Evolutionary conservation across 331 rosid species (phyloP).

Genomic region (Pyracantha coccinea): DNA sequence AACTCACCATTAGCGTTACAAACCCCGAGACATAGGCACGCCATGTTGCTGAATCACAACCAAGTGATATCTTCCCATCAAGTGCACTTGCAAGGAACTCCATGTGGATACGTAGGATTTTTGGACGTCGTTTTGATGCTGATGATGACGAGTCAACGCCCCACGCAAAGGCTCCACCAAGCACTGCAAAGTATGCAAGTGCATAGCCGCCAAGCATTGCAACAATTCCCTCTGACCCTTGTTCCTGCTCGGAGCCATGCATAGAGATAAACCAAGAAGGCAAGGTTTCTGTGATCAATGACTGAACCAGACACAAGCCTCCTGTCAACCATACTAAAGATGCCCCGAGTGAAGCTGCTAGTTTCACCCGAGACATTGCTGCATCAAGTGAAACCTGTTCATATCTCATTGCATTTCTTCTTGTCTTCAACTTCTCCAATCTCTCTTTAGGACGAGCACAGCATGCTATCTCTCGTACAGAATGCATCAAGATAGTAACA

Average conservation of each 20-base stretch:
- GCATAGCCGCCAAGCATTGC: conserved; percentile 55
- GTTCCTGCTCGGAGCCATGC: conserved; percentile 33
- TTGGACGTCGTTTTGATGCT: conserved; percentile 48
- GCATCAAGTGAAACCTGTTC: conserved; percentile 38
- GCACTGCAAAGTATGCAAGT: conserved; percentile 42
- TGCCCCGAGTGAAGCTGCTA: conserved; percentile 52
- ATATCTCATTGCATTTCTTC: conserved; percentile 21
- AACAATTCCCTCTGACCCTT: conserved; percentile 38
- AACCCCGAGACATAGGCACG: conserved; percentile 44
- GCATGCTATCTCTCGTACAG: conserved; percentile 34
- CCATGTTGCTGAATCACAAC: conserved; percentile 49
- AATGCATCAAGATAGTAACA: conserved; percentile 37
- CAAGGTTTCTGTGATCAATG: conserved; percentile 46
- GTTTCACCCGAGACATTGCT: conserved; percentile 39
- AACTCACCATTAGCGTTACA: conserved; percentile 42
- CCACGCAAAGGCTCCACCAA: conserved; percentile 49
- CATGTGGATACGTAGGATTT: conserved; percentile 40
- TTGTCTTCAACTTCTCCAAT: conserved; percentile 13
- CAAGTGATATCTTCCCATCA: conserved; percentile 52
- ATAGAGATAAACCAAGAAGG: conserved; percentile 56
- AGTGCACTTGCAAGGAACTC: conserved; percentile 50
- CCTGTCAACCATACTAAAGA: conserved; percentile 50
- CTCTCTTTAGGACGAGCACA: conserved; percentile 20
- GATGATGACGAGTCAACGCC: conserved; percentile 46
- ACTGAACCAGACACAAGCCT: conserved; percentile 39